phyloP scores from a whole-genome alignment of 805 yeast species.

The Candida quercuum region DNA sequence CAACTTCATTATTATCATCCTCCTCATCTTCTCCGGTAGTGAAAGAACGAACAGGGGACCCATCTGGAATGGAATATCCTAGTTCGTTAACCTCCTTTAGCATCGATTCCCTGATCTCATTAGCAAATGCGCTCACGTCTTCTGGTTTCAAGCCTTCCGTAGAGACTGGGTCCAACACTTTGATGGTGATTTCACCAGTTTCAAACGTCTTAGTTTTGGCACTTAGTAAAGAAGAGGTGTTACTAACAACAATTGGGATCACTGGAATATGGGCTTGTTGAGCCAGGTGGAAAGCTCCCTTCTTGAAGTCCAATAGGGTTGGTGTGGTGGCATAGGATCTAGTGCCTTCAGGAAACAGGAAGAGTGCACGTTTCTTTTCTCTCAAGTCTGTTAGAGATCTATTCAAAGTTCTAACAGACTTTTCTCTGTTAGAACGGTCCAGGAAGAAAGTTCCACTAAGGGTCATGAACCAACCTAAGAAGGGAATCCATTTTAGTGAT shows the following conservation, averaged over 20 bases:
- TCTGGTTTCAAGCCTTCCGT: slow-evolving; percentile 68
- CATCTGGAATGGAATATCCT: slow-evolving; percentile 31
- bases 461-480: slow-evolving; percentile 96
- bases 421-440: slow-evolving; percentile 72
- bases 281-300: slow-evolving; percentile 98
- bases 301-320: slow-evolving; percentile 80
- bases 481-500: slow-evolving; percentile 77
- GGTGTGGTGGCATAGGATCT: slow-evolving; percentile 73
- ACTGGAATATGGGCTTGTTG: slow-evolving; percentile 87
- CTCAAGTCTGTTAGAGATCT: slow-evolving; percentile 61
- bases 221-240: slow-evolving; percentile 71
- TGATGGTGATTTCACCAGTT: slow-evolving; percentile 69
- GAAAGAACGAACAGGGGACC: neutral
- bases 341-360: slow-evolving; percentile 97
- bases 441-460: slow-evolving; percentile 87
- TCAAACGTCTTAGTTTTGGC: slow-evolving; percentile 60
- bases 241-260: slow-evolving; percentile 82
- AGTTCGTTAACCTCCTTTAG: slow-evolving; percentile 27
- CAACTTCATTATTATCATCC: slow-evolving; percentile 10
- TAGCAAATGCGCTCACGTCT: slow-evolving; percentile 59
- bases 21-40: neutral
- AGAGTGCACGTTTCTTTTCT: slow-evolving; percentile 63
- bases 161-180: slow-evolving; percentile 75
- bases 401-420: slow-evolving; percentile 71
- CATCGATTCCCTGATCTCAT: slow-evolving; percentile 58